Conservation (phyloP, 768 basidiomycete species). For the Arthromyces matolae region DNA sequence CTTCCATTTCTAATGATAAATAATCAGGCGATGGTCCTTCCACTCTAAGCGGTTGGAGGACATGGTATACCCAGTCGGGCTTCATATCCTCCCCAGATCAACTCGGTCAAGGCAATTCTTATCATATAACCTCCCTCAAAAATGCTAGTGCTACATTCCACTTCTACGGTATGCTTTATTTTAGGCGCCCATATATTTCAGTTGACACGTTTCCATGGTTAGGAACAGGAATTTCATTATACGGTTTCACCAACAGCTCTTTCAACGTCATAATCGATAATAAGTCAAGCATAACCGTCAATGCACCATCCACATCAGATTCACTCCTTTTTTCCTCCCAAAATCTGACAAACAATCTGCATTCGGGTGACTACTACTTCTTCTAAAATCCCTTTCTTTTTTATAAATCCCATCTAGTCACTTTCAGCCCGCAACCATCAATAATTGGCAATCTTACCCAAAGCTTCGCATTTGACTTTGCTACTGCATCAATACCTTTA, state of each 20-base stretch:
- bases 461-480: conserved; percentile 12
- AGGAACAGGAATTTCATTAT: conserved; percentile 14
- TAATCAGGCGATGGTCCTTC: conserved; percentile 8
- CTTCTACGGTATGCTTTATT: conserved; percentile 13
- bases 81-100: conserved; percentile 9
- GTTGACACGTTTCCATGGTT: background rate
- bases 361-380: conserved; percentile 8
- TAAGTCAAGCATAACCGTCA: conserved; percentile 1
- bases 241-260: conserved; percentile 12
- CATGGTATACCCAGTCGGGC: conserved; percentile 13
- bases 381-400: background rate
- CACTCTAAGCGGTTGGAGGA: conserved; percentile 8
- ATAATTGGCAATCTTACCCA: conserved; percentile 2
- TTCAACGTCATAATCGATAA: conserved; percentile 16
- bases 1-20: background rate
- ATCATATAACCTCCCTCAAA: conserved; percentile 13
- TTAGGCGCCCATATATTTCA: background rate
- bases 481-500: conserved; percentile 10
- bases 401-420: conserved; percentile 8
- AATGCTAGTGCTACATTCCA: conserved; percentile 15
- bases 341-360: conserved; percentile 9
- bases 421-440: conserved; percentile 13
- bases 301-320: background rate
- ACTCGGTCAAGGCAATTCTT: conserved; percentile 12
- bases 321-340: conserved; percentile 13